Evolutionary conservation across 139 green algal genomes (phyloP), one percentile per base, ranked within the genome.

Genomic region (Asterochloris sp.): DNA sequence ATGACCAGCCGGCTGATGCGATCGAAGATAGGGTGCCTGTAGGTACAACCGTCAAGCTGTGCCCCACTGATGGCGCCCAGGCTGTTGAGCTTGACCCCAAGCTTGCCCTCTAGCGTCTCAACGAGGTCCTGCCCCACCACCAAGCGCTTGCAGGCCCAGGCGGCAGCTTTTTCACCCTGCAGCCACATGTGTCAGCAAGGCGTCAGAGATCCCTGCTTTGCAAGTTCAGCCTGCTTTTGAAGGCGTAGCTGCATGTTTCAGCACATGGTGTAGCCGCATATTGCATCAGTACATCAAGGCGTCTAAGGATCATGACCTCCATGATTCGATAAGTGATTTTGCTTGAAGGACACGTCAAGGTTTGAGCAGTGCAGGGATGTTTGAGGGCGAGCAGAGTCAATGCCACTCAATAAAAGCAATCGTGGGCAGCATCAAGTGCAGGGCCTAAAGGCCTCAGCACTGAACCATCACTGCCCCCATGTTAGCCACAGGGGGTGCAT

Each of bases 11-110:
- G 92, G 74, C 81, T 90, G 14, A 74, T 74, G 26, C 94, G 87
- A 19, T 93, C 94, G 71, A 91, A 97, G 38, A 99, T 86, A 21
- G 97, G 97, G 89, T 99, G 96, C 11, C 79, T 81, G 89, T 99
- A 99, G 11, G 29, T 90, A 84, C 88, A 91, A 47, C 93, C 94
- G 82, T 95, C 94, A 78, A 99, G 87, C 38, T 88, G 71, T 1
- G 62, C 82, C 54, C 93, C 95, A 76, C 84, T 93, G 67, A 97
- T 63, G 2, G 84, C 91, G 75, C 78, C 83, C 66, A 96, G 78
- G 38, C 82, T 80, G 16, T n/a, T 27, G 17, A 97, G 87, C 28
- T 69, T n/a, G 14, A 84, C 62, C 19, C 90, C 92, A 63, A 94
- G 85, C 89, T 96, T 98, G 13, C 87, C 88, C 54, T 84, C 82